A percentile compares a stretch with the other conserved stretches of the same genome.
Evolutionary conservation across 768 basidiomycete genomes (phyloP).

Genomic region (Basidioascus undulatus): DNA sequence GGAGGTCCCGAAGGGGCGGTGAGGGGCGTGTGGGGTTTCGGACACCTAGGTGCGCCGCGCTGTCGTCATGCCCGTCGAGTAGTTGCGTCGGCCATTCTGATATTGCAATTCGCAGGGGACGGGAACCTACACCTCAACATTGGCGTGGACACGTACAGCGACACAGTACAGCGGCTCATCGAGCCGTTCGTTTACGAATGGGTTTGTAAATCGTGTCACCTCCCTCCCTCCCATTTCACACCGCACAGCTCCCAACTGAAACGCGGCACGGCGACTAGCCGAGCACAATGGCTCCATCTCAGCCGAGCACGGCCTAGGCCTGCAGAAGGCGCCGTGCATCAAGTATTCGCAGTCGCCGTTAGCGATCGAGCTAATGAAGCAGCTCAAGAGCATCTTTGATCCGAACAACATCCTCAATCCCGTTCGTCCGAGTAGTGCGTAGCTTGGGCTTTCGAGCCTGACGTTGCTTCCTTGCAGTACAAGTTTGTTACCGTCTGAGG

Average conservation of each 20-base stretch:
- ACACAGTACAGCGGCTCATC: conserved; percentile 60
- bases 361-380: conserved; percentile 72
- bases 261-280: too few relatives aligned
- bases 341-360: conserved; percentile 58
- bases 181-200: conserved; percentile 83
- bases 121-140: conserved; percentile 89
- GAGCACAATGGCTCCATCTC: conserved; percentile 65
- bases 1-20: too few relatives aligned
- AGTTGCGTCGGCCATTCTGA: background rate
- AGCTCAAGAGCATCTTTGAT: conserved; percentile 70
- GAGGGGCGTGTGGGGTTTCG: too few relatives aligned
- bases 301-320: conserved; percentile 91
- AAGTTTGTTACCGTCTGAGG: too few relatives aligned
- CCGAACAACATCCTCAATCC: conserved; percentile 83
- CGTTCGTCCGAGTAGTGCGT: too few relatives aligned
- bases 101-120: conserved; percentile 18
- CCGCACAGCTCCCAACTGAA: too few relatives aligned
- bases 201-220: conserved; percentile 3
- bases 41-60: background rate
- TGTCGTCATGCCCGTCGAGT: too few relatives aligned
- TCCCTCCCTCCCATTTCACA: conserved; percentile 14
- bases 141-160: conserved; percentile 53
- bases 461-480: too few relatives aligned
- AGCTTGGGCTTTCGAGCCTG: too few relatives aligned
- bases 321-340: conserved; percentile 77